Evolutionary conservation across 306 rosid species (phyloP).

Genomic region (Gillenia trifoliata): DNA sequence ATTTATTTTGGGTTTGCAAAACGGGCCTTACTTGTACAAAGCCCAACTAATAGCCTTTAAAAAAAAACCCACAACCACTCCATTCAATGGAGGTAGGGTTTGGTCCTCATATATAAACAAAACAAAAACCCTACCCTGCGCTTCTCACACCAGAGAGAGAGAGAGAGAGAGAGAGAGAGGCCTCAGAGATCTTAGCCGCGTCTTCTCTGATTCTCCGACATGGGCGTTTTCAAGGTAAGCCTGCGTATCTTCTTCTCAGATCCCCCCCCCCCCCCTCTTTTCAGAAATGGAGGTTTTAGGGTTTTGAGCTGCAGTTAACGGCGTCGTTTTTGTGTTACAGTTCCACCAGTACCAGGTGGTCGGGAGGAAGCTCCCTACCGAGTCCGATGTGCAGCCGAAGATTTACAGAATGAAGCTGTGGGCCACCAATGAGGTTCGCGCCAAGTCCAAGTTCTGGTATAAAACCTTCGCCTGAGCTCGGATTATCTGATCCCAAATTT

Average conservation of each 20-base stretch:
- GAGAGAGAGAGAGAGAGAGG: conserved; percentile 9
- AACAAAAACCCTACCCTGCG: conserved; percentile 28
- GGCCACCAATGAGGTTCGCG: conserved; percentile 96
- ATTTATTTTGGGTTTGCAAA: not conserved
- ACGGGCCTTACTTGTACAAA: not conserved
- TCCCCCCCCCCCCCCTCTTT: not conserved
- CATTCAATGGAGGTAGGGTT: not conserved
- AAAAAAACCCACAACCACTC: not conserved
- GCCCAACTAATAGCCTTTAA: not conserved
- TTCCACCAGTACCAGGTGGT: conserved; percentile 91
- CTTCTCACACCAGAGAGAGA: not conserved
- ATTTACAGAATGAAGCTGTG: conserved; percentile 93
- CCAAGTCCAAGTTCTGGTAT: conserved; percentile 92
- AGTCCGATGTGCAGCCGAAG: conserved; percentile 66
- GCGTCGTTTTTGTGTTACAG: conserved; percentile 33
- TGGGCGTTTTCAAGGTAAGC: conserved; percentile 65
- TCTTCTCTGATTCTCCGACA: conserved; percentile 23
- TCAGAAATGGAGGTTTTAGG: not conserved
- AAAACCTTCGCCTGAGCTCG: not conserved
- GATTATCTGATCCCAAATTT: not conserved
- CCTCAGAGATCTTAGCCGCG: not conserved
- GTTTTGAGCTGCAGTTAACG: conserved; percentile 1
- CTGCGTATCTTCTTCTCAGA: not conserved
- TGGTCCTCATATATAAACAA: conserved; percentile 8
- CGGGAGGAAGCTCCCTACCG: conserved; percentile 85